Evolutionary conservation across 495 filamentous ascomycete species (phyloP), one percentile per base, ranked within the genome.

Genomic region (Aspergillus taichungensis): DNA sequence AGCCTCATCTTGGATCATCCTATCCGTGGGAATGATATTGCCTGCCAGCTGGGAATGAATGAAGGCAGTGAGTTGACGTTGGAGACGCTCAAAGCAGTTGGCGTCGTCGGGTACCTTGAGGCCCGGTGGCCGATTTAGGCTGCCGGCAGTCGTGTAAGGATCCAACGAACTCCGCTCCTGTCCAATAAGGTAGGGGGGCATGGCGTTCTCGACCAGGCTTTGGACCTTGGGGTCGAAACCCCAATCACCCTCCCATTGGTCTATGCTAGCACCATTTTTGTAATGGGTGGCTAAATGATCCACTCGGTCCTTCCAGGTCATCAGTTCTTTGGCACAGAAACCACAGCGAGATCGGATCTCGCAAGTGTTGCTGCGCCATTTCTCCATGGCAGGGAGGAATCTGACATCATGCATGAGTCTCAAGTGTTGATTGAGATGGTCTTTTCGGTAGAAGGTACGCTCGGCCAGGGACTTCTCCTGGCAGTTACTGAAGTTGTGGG

Each of bases 361-460:
- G 10, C 75, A 77, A n/a, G 77, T 83, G 28, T 75, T 76, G 38
- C 78, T 76, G 56, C 84, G 85, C 88, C 87, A 92, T 44, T 72
- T 71, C 14, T 92, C 83, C 87, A 91, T 91, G 7, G 73, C 71
- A 10, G 67, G 56, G 33, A 76, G 70, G 50, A 88, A 84, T 52
- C 82, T 84, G 53, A 78, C 78, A 47, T 79, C 70, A 61, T 94
- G 88, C 58, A 92, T 83, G 37, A 92, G 72, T 42, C 84, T 77
- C 29, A 94, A 68, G 56, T 94, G 88, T 54, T 94, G 88, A 29
- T 86, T 78, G 29, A 94, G 75, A 61, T 94, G 87, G 56, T 94
- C 88, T 62, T 92, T 94, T 18, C 88, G 77, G 49, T 88, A 92
- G 60, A 91, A 94, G 1, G 86, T 89, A 11, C 87, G 76, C 46